Evolutionary conservation across 2,329 filamentous ascomycete species (phyloP), one percentile per base, ranked within the genome.

Genomic region (Ascochyta clinopodiicola): DNA sequence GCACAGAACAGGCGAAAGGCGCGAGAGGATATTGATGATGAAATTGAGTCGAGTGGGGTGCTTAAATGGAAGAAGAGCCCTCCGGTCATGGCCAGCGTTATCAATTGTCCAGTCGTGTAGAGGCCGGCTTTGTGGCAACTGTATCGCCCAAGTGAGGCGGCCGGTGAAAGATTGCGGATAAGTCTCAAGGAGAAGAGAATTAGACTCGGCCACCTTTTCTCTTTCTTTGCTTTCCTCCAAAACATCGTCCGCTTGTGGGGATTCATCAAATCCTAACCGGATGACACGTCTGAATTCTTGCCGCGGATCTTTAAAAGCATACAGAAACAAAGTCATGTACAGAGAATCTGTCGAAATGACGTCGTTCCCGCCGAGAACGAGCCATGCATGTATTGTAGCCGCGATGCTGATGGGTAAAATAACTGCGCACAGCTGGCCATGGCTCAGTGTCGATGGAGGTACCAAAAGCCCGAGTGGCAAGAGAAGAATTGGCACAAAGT

Each of bases 21-120:
- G 42, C 13, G 8, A 27, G 3, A 45, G 12, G 2, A 34, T 9
- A n/a, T 50, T 40, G 5, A 25, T 25, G n/a, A 21, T 21, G 17
- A 50, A 54, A 0, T 22, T 24, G 1, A 29, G 21, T 10, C 55
- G 32, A 3, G n/a, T 38, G 13, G 44, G 39, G 27, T 42, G 44
- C n/a, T 17, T 35, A 15, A 42, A 42, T 12, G n/a, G 24, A 8
- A n/a, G n/a, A 6, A 46, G 5, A 6, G 27, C 46, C 27, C 56
- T 34, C 27, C 39, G 32, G 15, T 59, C 56, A 17, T 56, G 51
- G 7, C 32, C 38, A 7, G 47, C 3, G 2, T 52, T 42, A 10
- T 47, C 43, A 19, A 59, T 56, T 21, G 51, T 42, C 51, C 51
- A 59, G 39, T 59, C 51, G 13, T 59, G 46, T 29, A 59, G 17